Evolutionary conservation across 352 stramenopile species (phyloP).

Genomic region (Phytopythium oedochilum): DNA sequence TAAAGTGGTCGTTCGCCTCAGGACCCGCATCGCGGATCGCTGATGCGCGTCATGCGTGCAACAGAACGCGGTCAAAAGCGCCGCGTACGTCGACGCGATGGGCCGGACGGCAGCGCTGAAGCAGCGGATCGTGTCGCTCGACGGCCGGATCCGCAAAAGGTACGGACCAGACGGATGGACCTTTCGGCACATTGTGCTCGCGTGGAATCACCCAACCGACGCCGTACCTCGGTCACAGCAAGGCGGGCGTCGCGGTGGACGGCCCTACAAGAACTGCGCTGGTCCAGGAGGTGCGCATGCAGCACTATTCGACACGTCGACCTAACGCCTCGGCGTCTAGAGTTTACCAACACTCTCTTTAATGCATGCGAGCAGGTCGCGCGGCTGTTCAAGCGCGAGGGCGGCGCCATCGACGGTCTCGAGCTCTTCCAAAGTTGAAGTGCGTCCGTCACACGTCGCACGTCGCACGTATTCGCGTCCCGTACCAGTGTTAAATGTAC

Average conservation of each 20-base stretch:
- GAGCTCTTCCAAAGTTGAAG: constrained; percentile 3
- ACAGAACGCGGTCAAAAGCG: not conserved
- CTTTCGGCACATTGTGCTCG: too few relatives aligned
- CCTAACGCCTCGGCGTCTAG: too few relatives aligned
- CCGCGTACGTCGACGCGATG: constrained; percentile 1
- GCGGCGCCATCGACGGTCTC: not conserved
- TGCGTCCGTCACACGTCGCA: not conserved
- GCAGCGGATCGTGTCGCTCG: not conserved
- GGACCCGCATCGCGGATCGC: not conserved
- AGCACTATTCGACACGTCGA: too few relatives aligned
- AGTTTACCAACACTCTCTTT: too few relatives aligned
- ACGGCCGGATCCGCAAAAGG: constrained; percentile 1
- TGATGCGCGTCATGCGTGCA: not conserved
- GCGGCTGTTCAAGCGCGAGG: constrained; percentile 2
- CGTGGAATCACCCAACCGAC: not conserved
- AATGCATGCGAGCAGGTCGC: not conserved
- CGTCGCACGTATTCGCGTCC: not conserved
- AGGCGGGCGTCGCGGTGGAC: constrained; percentile 1
- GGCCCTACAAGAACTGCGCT: not conserved
- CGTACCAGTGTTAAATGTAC: not conserved
- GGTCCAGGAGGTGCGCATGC: not conserved
- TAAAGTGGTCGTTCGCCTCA: not conserved
- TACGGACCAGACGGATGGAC: not conserved
- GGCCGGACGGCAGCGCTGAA: constrained; percentile 2
- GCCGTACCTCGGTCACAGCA: constrained; percentile 1